Evolutionary conservation across 768 basidiomycete species (phyloP), one percentile per base, ranked within the genome.

Genomic region (Suillus occidentalis): DNA sequence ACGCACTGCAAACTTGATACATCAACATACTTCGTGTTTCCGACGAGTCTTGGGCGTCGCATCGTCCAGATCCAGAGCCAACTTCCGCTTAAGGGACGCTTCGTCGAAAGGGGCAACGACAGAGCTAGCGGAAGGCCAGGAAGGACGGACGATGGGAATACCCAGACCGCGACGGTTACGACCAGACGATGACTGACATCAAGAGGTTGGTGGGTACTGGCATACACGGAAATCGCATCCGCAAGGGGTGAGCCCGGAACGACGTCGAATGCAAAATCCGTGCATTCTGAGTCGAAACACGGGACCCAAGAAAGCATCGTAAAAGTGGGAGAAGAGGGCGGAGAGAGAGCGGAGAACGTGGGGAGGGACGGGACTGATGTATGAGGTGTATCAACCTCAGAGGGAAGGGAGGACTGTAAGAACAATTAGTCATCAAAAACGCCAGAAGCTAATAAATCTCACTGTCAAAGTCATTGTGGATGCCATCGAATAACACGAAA

Each of bases 301-400:
- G 53, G 53, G n/a, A 55, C 53, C 53, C 31, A 55, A 34, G 34
- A 55, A 6, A 34, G 34, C 20, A 36, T 36, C 53, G 20, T 36
- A 7, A 55, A 55, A 55, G 53, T 13, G 12, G 53, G 53, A 36
- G 53, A 36, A 55, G 20, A 31, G 53, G 53, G 34, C 7, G 53
- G 12, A 10, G 53, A n/a, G n/a, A 55, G 12, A 36, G 53, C 20
- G 31, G 20, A 55, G 53, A 36, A 36, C 31, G 20, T 7, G 53
- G 34, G 20, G 53, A 55, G 53, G n/a, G 53, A 55, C 12, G 53
- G 53, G 20, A 55, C 53, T 14, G 53, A 55, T 55, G 53, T 55
- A 36, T 55, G 53, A 34, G 34, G 20, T 4, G 53, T 55, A 9
- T 55, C 31, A 34, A 36, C 31, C 53, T 55, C 53, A 34, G 31